These are phyloP conservation scores for Venturia nashicola DNA, from an alignment of 2,329 filamentous ascomycete species.

Conservation along the genomic window DNA sequence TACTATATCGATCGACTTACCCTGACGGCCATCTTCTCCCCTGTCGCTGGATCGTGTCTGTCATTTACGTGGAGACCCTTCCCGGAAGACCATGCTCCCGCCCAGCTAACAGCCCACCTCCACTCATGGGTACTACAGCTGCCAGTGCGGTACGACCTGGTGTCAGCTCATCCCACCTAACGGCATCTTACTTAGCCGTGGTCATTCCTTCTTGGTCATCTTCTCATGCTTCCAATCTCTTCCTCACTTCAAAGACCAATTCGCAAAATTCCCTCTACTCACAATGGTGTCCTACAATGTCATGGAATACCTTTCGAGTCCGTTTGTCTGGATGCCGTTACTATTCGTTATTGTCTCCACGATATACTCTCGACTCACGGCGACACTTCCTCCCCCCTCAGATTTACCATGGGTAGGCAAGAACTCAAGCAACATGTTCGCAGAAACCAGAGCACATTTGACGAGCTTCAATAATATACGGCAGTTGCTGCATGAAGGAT, in stretches of 20 bases:
- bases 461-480: background rate
- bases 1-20: background rate
- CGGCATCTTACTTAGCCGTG: background rate
- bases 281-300: background rate
- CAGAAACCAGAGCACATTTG: slow-evolving; percentile 5
- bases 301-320: background rate
- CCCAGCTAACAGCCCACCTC: background rate
- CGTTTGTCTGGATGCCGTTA: background rate
- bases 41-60: background rate
- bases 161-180: too few relatives aligned
- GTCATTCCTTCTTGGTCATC: background rate
- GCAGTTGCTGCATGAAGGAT: slow-evolving; percentile 5
- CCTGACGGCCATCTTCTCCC: background rate
- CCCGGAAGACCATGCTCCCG: background rate
- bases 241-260: background rate
- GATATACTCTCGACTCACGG: background rate
- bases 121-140: background rate
- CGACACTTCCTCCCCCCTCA: background rate
- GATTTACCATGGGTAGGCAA: slow-evolving; percentile 7
- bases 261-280: background rate
- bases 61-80: background rate
- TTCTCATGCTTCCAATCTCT: background rate
- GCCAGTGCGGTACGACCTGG: too few relatives aligned
- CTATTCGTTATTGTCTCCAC: background rate
- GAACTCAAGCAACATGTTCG: background rate